Evolutionary conservation across 768 basidiomycete genomes (phyloP).

Genomic region (Naganishia randhawae): DNA sequence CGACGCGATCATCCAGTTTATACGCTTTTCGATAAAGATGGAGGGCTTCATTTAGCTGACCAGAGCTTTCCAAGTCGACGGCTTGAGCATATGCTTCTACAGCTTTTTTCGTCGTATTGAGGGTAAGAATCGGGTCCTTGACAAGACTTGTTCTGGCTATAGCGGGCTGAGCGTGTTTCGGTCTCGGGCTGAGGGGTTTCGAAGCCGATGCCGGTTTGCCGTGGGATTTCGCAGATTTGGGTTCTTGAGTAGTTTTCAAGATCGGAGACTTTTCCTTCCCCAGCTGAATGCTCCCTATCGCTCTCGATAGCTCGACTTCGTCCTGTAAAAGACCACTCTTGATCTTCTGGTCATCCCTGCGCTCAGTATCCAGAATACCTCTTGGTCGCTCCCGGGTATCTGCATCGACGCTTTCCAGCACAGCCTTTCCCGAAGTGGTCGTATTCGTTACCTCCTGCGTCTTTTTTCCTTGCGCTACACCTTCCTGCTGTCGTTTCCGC

Average conservation of each 20-base stretch:
- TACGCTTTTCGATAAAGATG: slow-evolving; percentile 75
- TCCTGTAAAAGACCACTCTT: slow-evolving; percentile 2
- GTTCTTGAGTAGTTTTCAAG: background rate
- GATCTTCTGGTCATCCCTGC: background rate
- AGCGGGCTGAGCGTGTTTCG: slow-evolving; percentile 12
- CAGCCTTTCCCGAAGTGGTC: background rate
- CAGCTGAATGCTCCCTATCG: slow-evolving; percentile 7
- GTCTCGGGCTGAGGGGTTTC: slow-evolving; percentile 6
- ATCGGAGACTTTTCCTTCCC: background rate
- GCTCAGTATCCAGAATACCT: slow-evolving; percentile 1
- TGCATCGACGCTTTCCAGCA: background rate
- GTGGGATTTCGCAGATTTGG: background rate
- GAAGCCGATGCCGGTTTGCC: background rate
- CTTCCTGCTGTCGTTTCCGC: slow-evolving; percentile 11
- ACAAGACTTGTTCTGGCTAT: background rate
- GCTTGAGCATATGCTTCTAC: slow-evolving; percentile 64
- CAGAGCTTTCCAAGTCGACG: slow-evolving; percentile 67
- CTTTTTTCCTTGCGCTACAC: background rate
- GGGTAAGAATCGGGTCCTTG: background rate
- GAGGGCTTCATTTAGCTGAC: slow-evolving; percentile 72
- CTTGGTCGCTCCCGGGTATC: slow-evolving; percentile 14
- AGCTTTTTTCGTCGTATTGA: slow-evolving; percentile 24
- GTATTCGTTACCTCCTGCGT: background rate
- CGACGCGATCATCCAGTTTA: slow-evolving; percentile 65
- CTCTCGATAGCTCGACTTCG: slow-evolving; percentile 4